Percentiles rank a stretch among this genome's conserved stretches.
Evolutionary conservation across 2,329 filamentous ascomycete species (phyloP).

Genomic region (Sordariomycetes sp.): DNA sequence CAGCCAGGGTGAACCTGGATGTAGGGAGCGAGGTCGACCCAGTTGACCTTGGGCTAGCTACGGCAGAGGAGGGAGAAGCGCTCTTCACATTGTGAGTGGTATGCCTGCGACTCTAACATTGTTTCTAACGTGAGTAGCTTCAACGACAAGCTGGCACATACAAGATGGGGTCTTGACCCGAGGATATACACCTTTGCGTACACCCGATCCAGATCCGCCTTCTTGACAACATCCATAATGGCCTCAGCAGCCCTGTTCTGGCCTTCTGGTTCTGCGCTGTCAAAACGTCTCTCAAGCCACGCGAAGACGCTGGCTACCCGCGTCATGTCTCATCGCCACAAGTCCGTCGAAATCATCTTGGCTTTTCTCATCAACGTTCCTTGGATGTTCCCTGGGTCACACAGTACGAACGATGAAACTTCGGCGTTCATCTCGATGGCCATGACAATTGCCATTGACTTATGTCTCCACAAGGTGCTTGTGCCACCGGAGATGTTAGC

Average conservation of each 20-base stretch:
- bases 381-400: slow-evolving; percentile 61
- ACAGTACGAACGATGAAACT: slow-evolving; percentile 64
- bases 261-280: slow-evolving; percentile 52
- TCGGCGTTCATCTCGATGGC: slow-evolving; percentile 64
- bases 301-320: slow-evolving; percentile 52
- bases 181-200: slow-evolving; percentile 56
- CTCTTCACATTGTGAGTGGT: slow-evolving; percentile 54
- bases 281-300: slow-evolving; percentile 56
- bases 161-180: slow-evolving; percentile 65
- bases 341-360: slow-evolving; percentile 65
- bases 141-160: slow-evolving; percentile 61
- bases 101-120: not conserved
- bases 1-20: slow-evolving; percentile 52
- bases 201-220: slow-evolving; percentile 58
- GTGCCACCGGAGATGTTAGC: slow-evolving; percentile 40
- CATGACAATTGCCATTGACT: slow-evolving; percentile 57
- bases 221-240: slow-evolving; percentile 63
- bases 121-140: slow-evolving; percentile 40
- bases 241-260: slow-evolving; percentile 61
- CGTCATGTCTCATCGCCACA: slow-evolving; percentile 51
- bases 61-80: slow-evolving; percentile 51
- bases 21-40: slow-evolving; percentile 57
- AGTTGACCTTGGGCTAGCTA: slow-evolving; percentile 60
- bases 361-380: slow-evolving; percentile 70
- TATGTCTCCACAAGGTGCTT: slow-evolving; percentile 62